These are phyloP conservation scores for Flaveria floridana DNA, from an alignment of 140 eudicot species.

Conservation along the genomic window DNA sequence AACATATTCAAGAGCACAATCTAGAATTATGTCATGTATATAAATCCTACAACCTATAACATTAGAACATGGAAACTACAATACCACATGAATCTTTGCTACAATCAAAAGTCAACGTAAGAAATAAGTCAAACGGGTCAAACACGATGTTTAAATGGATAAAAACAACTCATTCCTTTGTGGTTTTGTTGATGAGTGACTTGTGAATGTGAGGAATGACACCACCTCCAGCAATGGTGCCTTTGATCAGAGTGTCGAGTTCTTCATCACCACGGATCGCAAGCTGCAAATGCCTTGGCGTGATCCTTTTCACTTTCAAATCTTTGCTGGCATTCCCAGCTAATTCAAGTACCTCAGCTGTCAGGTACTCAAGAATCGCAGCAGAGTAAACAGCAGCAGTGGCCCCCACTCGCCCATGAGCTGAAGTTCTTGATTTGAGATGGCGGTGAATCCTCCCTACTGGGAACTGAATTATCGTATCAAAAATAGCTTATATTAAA, in stretches of 20 bases:
- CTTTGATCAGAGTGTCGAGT: constrained; percentile 32
- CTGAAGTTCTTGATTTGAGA: constrained; percentile 28
- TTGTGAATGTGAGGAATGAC: constrained; percentile 88
- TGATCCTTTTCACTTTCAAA: constrained; percentile 32
- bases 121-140: not conserved
- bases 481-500: not conserved
- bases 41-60: constrained; percentile 5
- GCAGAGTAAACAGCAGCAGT: constrained; percentile 32
- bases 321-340: constrained; percentile 34
- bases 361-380: constrained; percentile 28
- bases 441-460: constrained; percentile 35
- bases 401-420: constrained; percentile 33
- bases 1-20: not conserved
- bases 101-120: not conserved
- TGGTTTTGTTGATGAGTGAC: constrained; percentile 71
- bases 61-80: not conserved
- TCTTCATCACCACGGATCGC: constrained; percentile 36
- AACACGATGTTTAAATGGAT: not conserved
- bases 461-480: constrained; percentile 18
- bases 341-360: constrained; percentile 29
- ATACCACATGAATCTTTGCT: not conserved
- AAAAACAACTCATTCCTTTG: constrained; percentile 43
- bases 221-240: constrained; percentile 52
- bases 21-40: constrained; percentile 9
- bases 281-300: constrained; percentile 28